Evolutionary conservation across 2,329 filamentous ascomycete species (phyloP), one percentile per base, ranked within the genome.

Genomic region (Exophiala sp.): DNA sequence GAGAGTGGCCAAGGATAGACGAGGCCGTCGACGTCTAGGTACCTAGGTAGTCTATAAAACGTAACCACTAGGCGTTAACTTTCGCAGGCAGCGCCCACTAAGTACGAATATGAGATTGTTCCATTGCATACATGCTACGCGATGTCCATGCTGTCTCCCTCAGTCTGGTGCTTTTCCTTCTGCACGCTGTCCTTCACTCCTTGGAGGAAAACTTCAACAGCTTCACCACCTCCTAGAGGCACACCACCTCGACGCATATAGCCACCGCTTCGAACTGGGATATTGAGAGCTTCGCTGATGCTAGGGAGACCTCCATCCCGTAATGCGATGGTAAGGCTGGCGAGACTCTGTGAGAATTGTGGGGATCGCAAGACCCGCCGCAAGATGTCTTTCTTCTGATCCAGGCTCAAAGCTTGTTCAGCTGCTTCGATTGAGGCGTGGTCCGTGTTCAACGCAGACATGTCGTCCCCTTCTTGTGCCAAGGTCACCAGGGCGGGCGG

Each of bases 281-380:
- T 82, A 5, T 85, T 82, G 36, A 99, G 75, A 3, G 91, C 92
- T 65, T 95, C 91, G 5, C 90, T 87, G 60, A 99, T 87, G 63
- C 86, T 95, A 3, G 92, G 91, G 53, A 99, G 73, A 0, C 92
- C 94, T 10, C 94, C 94, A 64, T 97, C 92, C 53, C 91, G 80
- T 51, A 99, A 76, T 10, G 94, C 94, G 71, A 91, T 84, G 0
- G 91, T 96, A 63, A 99, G 74, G 67, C 88, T 94, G 0, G 84
- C 83, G 36, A 96, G 73, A 62, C 89, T 92, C 70, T 97, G 94
- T 57, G 84, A 83, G 66, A 99, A 91, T 67, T 99, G 94, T 14
- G 94, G 92, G 61, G 89, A 95, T 60, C 89, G 83, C 11, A 97
- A 74, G 6, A 97, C 91, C 66, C 86, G 87, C 69, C 85, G 86